Evolutionary conservation across 2,329 filamentous ascomycete genomes (phyloP).

Genomic region (Sarocladium strictum): DNA sequence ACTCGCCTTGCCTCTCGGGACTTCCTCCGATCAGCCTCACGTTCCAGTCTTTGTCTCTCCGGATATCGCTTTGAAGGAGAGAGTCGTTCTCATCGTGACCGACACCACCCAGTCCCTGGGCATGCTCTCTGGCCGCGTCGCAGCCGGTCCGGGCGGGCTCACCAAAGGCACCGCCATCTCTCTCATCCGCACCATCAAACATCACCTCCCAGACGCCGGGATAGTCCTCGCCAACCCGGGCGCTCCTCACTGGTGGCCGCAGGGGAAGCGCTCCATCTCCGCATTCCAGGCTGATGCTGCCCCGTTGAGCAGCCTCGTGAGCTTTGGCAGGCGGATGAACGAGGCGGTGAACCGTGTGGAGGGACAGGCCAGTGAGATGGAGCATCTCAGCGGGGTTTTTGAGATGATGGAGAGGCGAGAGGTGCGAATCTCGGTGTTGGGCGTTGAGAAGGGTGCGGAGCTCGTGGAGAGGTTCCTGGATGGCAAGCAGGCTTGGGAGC

Average conservation of each 20-base stretch:
- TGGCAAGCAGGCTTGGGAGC: constrained; percentile 42
- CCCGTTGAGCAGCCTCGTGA: constrained; percentile 56
- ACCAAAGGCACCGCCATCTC: constrained; percentile 64
- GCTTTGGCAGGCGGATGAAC: constrained; percentile 51
- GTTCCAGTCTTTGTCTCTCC: constrained; percentile 58
- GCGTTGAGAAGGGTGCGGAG: constrained; percentile 37
- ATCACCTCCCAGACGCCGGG: constrained; percentile 35
- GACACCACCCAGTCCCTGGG: constrained; percentile 68
- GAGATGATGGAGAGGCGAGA: constrained; percentile 44
- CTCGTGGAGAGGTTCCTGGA: constrained; percentile 54
- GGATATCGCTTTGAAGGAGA: constrained; percentile 49
- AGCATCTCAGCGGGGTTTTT: constrained; percentile 66
- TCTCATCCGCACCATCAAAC: constrained; percentile 45
- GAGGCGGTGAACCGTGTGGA: constrained; percentile 35
- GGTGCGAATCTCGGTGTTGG: constrained; percentile 58
- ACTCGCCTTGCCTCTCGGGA: constrained; percentile 54
- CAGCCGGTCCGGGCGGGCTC: constrained; percentile 59
- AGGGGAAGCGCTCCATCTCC: constrained; percentile 54
- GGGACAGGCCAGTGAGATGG: constrained; percentile 46
- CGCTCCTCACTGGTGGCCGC: constrained; percentile 70
- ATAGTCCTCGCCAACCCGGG: constrained; percentile 75
- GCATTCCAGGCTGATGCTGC: constrained; percentile 48
- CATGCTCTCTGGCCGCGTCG: constrained; percentile 63
- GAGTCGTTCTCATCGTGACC: constrained; percentile 69
- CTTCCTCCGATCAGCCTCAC: constrained; percentile 44